A percentile compares a stretch with the other conserved stretches of the same genome.
These are phyloP conservation scores for Boletus semigastroideus DNA, from an alignment of 1,284 basidiomycete species.

Conservation along the genomic window DNA sequence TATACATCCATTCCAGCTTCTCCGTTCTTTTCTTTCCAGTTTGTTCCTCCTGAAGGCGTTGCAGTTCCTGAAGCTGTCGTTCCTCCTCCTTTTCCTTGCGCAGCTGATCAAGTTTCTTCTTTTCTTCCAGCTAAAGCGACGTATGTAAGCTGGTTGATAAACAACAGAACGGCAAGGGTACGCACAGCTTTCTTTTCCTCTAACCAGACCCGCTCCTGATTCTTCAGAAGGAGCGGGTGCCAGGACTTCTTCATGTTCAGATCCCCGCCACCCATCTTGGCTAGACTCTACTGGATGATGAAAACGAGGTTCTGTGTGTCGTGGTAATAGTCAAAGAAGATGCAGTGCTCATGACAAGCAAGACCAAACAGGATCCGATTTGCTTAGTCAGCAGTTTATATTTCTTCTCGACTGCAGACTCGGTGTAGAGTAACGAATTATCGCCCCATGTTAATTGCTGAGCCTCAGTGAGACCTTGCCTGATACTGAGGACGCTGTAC, in stretches of 20 bases:
- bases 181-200: slow-evolving; percentile 94
- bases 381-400: background rate
- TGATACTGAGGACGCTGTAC: too few relatives aligned
- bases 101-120: slow-evolving; percentile 95
- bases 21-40: slow-evolving; percentile 94
- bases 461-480: too few relatives aligned
- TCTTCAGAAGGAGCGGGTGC: slow-evolving; percentile 97
- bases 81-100: slow-evolving; percentile 98
- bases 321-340: slow-evolving; percentile 5
- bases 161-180: slow-evolving; percentile 14
- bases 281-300: slow-evolving; percentile 24
- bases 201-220: slow-evolving; percentile 99
- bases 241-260: slow-evolving; percentile 98
- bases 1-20: slow-evolving; percentile 99
- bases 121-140: slow-evolving; percentile 80
- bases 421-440: too few relatives aligned
- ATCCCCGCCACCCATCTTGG: slow-evolving; percentile 93
- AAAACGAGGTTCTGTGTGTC: slow-evolving; percentile 8
- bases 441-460: too few relatives aligned
- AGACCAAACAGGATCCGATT: background rate
- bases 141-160: slow-evolving; percentile 11
- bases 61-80: slow-evolving; percentile 93
- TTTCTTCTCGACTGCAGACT: background rate
- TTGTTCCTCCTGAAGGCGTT: slow-evolving; percentile 89
- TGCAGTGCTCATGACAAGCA: background rate